Percentiles rank a stretch among this genome's conserved stretches.
phyloP scores from a whole-genome alignment of 768 basidiomycete species.

The Russula foetens region DNA sequence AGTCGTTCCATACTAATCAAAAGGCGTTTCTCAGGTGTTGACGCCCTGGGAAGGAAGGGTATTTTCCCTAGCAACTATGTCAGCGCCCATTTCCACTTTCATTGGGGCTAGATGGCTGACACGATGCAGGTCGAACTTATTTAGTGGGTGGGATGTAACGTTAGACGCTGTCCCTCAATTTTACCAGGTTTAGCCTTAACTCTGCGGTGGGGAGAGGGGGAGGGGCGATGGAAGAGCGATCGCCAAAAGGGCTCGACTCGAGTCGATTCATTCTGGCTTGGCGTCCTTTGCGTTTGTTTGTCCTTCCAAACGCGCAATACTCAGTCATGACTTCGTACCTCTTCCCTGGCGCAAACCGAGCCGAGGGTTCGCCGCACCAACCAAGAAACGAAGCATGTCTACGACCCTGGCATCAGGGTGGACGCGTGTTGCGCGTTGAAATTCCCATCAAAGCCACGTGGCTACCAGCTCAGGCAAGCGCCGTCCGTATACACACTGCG shows the following conservation, averaged over 20 bases:
- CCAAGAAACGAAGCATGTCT: neutral
- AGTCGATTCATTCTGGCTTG: neutral
- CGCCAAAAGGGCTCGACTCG: neutral
- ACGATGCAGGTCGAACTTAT: slow-evolving; percentile 41
- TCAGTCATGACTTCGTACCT: neutral
- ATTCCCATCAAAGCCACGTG: slow-evolving; percentile 5
- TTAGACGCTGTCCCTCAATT: slow-evolving; percentile 14
- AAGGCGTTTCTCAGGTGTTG: slow-evolving; percentile 41
- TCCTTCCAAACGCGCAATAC: neutral
- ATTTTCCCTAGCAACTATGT: slow-evolving; percentile 90
- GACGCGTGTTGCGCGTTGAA: slow-evolving; percentile 2
- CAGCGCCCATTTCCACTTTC: slow-evolving; percentile 30
- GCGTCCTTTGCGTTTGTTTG: slow-evolving; percentile 7
- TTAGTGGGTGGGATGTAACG: slow-evolving; percentile 12
- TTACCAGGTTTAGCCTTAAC: slow-evolving; percentile 26
- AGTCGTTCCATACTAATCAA: slow-evolving; percentile 19
- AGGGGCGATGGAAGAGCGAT: slow-evolving; percentile 1
- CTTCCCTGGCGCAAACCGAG: neutral
- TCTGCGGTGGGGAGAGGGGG: neutral
- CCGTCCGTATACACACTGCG: too few species aligned
- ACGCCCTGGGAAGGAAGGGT: slow-evolving; percentile 53
- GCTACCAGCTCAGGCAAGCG: neutral
- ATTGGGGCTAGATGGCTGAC: slow-evolving; percentile 12
- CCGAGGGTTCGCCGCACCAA: neutral
- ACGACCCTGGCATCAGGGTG: neutral